Evolutionary conservation across 345 rosid species (phyloP), one percentile per base, ranked within the genome.

Genomic region (Stellera chamaejasme): DNA sequence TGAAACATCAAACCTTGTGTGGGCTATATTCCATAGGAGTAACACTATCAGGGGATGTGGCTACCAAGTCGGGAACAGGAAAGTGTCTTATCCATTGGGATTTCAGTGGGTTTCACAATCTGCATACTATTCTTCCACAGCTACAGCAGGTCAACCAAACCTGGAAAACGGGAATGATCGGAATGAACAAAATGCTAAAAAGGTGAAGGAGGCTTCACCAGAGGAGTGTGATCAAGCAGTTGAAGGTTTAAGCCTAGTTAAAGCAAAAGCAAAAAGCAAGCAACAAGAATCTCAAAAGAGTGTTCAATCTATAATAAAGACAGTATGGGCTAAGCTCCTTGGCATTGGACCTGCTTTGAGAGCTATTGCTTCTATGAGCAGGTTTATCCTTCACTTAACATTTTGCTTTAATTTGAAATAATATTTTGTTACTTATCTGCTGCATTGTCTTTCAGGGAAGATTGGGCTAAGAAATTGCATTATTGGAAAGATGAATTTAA

Each of bases 211-310:
- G 76, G 90, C 98, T 68, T 88, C 95, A 10, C 88, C 98, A 0
- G 95, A 88, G 75, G 95, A 91, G 46, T 91, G 98, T 69, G 98
- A 91, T 79, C 86, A 85, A 75, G 98, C 98, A 14, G 88, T 91
- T 56, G 96, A 88, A 80, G 96, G 84, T 36, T 63, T 91, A 62
- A 88, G 78, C 67, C 67, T 84, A 52, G 95, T 65, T 43, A 88
- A 88, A 75, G 98, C 96, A 13, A 91, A 85, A 72, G 98, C 90
- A 25, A 88, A 91, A 68, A 95, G 92, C 45, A 83, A 82, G 70
- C 79, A 88, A 71, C 88, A 79, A 62, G 92, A 88, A 56, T 70
- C 81, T 15, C 80, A 75, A 36, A 85, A 80, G 56, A 69, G 72
- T 66, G 75, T 72, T 57, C 69, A 72, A 48, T 64, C 92, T 10